Evolutionary conservation across 1,284 basidiomycete genomes (phyloP), one percentile per base, ranked within the genome.

Genomic region (Neonothopanus nambi): DNA sequence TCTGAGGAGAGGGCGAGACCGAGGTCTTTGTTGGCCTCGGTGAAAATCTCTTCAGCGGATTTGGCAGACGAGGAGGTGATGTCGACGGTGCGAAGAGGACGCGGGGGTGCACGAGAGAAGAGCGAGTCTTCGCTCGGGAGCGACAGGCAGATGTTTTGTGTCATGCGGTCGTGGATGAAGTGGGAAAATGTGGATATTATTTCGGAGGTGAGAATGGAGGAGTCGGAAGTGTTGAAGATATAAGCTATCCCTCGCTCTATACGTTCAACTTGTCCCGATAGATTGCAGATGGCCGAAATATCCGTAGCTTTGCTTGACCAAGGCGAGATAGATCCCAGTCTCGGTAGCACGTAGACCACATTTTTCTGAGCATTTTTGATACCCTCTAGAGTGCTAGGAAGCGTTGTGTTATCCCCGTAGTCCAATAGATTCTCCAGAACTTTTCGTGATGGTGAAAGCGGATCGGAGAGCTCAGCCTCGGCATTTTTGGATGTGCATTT

Each of bases 111-210:
- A 56, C 89, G 85, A 21, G 79, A 74, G 70, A 98, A 98, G 57
- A 98, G 74, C 11, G 74, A 69, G 1, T 77, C 72, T 56, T 86
- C 76, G 18, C 79, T 63, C 1, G 94, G 93, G 1, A 79, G 69
- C 1, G 75, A 67, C 52, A 82, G 73, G 62, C 81, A 79, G 28
- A 91, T 77, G 21, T 81, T 70, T 69, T 98, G 95, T 0, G 95
- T 99, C 97, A 99, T 99, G 45, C 95, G 87, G 72, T 99, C 96
- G 71, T 95, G 89, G 35, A 97, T 79, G 48, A 89, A 75, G 60
- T 87, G 82, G 0, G 85, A 74, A 55, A 93, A 81, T 1, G 67
- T 60, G 28, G 68, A 62, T 21, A 91, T 56, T 30, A 79, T 70
- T 2, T 70, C 61, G 15, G 69, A 55, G 9, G 73, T 69, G 41